Base-by-base conservation (phyloP, 2,329 filamentous ascomycete genomes). In the Penicillium oxalicum region DNA sequence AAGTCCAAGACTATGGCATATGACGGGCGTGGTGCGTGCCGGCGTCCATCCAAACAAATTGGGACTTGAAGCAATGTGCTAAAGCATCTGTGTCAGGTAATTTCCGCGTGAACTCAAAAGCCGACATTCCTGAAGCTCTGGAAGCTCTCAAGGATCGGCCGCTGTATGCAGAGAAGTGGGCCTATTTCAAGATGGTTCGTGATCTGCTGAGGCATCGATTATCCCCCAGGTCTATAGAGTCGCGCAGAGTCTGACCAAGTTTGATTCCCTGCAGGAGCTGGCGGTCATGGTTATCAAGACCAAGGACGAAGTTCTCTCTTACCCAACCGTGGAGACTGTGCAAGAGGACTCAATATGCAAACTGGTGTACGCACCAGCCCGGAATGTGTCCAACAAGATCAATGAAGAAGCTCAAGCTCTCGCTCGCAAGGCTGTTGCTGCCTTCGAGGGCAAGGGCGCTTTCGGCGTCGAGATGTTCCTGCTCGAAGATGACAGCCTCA, bases 381-480 rank as follows among this genome's bases (percentile, higher is more conserved):
- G 91, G 34, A 77, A 80, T 5, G 83, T 94, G 3, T 75, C 82
- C 1, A 71, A 76, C 1, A 69, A 75, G 1, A 76, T 86, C 35
- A 79, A 80, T 52, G 69, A 81, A 55, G 73, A 80, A 60, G 91
- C 91, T 0, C 84, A 89, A 63, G 78, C 83, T 37, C 77, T 96
- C 0, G 93, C 91, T 0, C 81, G 82, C 58, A 82, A 86, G 49
- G 91, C 93, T 9, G 83, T 96, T 24, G 78, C 80, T 37, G 85
- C 82, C 44, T 86, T 98, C 47, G 83, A 84, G 74, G 93, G 93
- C 44, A 86, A 93, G 53, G 93, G 93, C 55, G 88, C 95, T 29
- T 98, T 96, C 69, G 93, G 91, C 0, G 91, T 97, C 0, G 93
- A 98, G 72, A 88, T 97, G 83, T 98, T 98, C 71, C 71, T 97